A percentile compares a stretch with the other conserved stretches of the same genome.
Evolutionary conservation across 768 basidiomycete species (phyloP).

Genomic region (Mycena polygramma): DNA sequence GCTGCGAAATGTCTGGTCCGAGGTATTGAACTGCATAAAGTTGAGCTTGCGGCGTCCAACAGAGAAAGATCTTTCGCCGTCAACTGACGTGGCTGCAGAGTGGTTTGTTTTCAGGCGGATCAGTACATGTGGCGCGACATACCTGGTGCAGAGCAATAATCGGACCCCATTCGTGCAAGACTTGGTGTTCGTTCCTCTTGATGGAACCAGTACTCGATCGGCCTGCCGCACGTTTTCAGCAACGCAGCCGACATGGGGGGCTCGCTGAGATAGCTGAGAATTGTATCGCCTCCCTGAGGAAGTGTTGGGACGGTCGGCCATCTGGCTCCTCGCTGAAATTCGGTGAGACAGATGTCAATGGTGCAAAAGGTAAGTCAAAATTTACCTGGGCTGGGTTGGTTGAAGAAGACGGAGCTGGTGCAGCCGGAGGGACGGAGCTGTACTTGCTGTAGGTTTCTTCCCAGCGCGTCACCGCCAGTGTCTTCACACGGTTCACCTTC

Average conservation of each 20-base stretch:
- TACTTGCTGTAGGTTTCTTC: not conserved
- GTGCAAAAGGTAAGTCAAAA: no score
- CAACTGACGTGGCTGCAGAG: constrained; percentile 21
- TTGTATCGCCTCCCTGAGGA: not conserved
- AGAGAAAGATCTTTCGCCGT: constrained; percentile 44
- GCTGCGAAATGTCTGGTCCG: constrained; percentile 39
- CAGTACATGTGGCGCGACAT: not conserved
- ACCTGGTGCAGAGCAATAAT: constrained; percentile 14
- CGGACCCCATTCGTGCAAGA: constrained; percentile 9
- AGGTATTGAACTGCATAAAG: constrained; percentile 40
- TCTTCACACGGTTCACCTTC: not conserved
- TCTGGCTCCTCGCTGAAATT: not conserved
- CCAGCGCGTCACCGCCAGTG: not conserved
- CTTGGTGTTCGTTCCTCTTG: not conserved
- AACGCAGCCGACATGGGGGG: not conserved
- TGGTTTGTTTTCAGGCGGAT: no score
- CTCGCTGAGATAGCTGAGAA: not conserved
- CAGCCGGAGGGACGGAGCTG: not conserved
- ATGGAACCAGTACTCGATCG: not conserved
- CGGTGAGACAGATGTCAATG: no score
- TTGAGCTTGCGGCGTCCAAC: constrained; percentile 19
- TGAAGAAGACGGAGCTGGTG: no score
- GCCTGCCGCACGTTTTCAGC: not conserved
- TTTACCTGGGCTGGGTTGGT: not conserved
- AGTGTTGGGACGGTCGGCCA: not conserved